Percentiles rank a stretch among this genome's conserved stretches.
Evolutionary conservation across 768 basidiomycete genomes (phyloP).

Genomic region (Boletellus sp.): DNA sequence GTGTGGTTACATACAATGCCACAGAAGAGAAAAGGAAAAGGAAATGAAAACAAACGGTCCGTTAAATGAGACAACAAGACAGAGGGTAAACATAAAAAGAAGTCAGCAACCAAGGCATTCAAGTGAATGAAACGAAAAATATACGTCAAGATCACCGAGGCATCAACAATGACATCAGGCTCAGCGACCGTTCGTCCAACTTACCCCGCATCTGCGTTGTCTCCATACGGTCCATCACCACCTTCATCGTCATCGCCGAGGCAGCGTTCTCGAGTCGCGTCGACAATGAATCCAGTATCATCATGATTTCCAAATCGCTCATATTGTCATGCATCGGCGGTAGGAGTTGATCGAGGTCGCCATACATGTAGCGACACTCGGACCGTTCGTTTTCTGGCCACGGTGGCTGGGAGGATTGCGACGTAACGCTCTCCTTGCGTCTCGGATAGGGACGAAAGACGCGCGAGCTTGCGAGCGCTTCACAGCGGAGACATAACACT

Average conservation of each 20-base stretch:
- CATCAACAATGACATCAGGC: slow-evolving; percentile 38
- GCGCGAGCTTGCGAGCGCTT: slow-evolving; percentile 64
- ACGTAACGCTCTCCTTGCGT: slow-evolving; percentile 28
- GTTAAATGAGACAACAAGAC: neutral
- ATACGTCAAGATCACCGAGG: slow-evolving; percentile 15
- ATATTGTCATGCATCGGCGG: slow-evolving; percentile 69
- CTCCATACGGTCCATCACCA: slow-evolving; percentile 21
- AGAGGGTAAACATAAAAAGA: neutral
- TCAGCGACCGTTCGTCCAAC: slow-evolving; percentile 49
- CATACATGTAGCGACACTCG: slow-evolving; percentile 43
- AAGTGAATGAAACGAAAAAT: neutral
- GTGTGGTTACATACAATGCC: too few relatives aligned
- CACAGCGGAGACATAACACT: slow-evolving; percentile 70
- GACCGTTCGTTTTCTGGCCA: slow-evolving; percentile 23
- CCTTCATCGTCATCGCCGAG: slow-evolving; percentile 24
- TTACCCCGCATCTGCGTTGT: slow-evolving; percentile 36
- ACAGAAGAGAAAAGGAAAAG: neutral
- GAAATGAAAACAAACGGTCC: too few relatives aligned
- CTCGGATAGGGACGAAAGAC: slow-evolving; percentile 49
- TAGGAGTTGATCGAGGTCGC: slow-evolving; percentile 59
- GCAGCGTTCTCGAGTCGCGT: slow-evolving; percentile 75
- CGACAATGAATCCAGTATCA: slow-evolving; percentile 72
- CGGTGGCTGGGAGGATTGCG: slow-evolving; percentile 5
- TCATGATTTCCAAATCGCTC: slow-evolving; percentile 67
- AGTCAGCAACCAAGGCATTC: neutral